Conservation (phyloP, 1,284 basidiomycete species). For the Agaricales sp. region DNA sequence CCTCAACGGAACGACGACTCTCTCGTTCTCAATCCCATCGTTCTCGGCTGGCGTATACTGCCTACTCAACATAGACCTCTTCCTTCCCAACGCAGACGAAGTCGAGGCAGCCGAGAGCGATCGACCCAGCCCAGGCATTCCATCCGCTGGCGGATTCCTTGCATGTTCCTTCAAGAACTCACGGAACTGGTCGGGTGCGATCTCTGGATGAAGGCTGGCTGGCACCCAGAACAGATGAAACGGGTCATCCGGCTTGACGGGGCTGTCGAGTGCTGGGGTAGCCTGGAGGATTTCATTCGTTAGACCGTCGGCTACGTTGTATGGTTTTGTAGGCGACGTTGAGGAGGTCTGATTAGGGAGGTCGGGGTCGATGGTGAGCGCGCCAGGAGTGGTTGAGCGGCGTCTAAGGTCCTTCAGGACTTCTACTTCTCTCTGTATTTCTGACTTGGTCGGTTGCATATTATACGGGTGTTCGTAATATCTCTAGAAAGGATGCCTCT, state of each 20-base stretch:
- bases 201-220: constrained; percentile 91
- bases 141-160: constrained; percentile 38
- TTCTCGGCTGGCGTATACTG: constrained; percentile 74
- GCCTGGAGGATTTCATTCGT: constrained; percentile 20
- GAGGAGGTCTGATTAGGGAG: constrained; percentile 57
- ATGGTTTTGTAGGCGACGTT: constrained; percentile 32
- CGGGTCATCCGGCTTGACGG: constrained; percentile 49
- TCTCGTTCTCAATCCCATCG: constrained; percentile 62
- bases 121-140: constrained; percentile 24
- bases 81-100: constrained; percentile 54
- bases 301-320: constrained; percentile 31
- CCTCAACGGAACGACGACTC: constrained; percentile 56
- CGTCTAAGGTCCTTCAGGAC: constrained; percentile 75
- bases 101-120: constrained; percentile 25
- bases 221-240: constrained; percentile 96
- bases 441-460: constrained; percentile 74
- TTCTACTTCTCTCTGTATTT: constrained; percentile 82
- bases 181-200: constrained; percentile 93
- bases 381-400: constrained; percentile 71
- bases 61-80: constrained; percentile 83
- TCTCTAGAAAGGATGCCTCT: no score
- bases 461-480: no score
- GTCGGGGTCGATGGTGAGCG: constrained; percentile 79
- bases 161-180: constrained; percentile 93
- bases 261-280: constrained; percentile 14